These are phyloP conservation scores for Teunomyces cretensis DNA, from an alignment of 805 yeast species.

Conservation along the genomic window DNA sequence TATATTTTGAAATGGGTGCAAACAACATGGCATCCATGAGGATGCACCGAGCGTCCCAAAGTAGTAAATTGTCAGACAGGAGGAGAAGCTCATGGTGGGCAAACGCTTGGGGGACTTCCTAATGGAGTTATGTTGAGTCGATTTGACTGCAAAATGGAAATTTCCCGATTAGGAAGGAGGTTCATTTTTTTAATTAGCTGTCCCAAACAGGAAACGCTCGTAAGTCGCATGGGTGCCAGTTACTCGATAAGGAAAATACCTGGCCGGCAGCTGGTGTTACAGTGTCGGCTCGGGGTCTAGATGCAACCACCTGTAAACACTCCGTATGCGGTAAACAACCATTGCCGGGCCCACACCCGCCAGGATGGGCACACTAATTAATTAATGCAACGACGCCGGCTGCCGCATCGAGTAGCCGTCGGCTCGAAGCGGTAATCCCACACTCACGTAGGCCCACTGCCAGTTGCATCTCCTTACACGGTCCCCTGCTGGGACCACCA, in stretches of 20 bases:
- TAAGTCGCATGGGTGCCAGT: not conserved
- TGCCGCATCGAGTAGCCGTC: no score
- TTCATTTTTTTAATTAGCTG: not conserved
- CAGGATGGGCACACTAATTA: not conserved
- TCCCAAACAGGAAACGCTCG: slow-evolving; percentile 1
- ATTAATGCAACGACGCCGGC: no score
- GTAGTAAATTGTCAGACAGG: not conserved
- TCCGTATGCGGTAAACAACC: not conserved
- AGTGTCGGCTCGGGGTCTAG: not conserved
- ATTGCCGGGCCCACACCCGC: not conserved
- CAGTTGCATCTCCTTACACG: no score
- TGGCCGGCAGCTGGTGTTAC: not conserved
- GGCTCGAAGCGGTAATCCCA: no score
- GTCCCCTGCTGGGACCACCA: no score
- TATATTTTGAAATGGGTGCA: not conserved
- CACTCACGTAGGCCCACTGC: no score
- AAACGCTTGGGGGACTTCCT: not conserved
- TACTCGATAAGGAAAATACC: slow-evolving; percentile 1
- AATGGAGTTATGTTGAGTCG: not conserved
- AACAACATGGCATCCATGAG: not conserved
- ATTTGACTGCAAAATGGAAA: slow-evolving; percentile 1
- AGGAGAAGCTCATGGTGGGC: not conserved
- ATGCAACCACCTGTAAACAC: not conserved
- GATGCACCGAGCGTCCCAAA: not conserved
- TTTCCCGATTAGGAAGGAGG: slow-evolving; percentile 4